Percentiles rank a stretch among this genome's conserved stretches.
Evolutionary conservation across 1,284 basidiomycete species (phyloP).

Genomic region (Neonothopanus nambi): DNA sequence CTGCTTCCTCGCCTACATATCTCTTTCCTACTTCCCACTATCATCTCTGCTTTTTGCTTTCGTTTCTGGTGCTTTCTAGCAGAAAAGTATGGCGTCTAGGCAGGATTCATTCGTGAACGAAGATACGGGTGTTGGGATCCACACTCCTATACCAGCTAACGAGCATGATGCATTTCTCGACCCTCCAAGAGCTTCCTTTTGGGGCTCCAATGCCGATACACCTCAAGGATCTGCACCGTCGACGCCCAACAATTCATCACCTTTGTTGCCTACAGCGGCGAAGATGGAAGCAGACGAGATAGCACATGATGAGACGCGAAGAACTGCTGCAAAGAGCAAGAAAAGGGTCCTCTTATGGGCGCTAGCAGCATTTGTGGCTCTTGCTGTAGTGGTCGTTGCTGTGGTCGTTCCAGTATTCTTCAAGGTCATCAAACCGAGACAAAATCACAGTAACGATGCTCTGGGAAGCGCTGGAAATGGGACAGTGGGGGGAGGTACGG

Average conservation of each 20-base stretch:
- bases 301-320: not conserved
- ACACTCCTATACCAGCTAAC: conserved; percentile 2
- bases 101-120: no score
- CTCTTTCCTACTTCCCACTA: no score
- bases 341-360: conserved; percentile 42
- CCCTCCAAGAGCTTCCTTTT: conserved; percentile 8
- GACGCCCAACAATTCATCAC: conserved; percentile 7
- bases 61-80: no score
- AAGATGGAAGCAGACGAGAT: conserved; percentile 1
- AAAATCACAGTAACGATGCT: conserved; percentile 13
- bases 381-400: conserved; percentile 33
- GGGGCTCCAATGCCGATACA: conserved; percentile 4
- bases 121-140: not conserved
- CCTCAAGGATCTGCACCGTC: not conserved
- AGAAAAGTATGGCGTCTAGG: no score
- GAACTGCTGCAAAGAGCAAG: not conserved
- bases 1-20: no score
- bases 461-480: conserved; percentile 17
- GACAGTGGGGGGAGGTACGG: conserved; percentile 16
- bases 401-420: conserved; percentile 46
- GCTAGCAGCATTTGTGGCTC: conserved; percentile 25
- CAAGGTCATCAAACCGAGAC: conserved; percentile 36
- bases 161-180: conserved; percentile 10
- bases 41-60: no score
- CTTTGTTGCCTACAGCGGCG: not conserved